These are phyloP conservation scores for Stachybotrys chartarum DNA, from an alignment of 2,329 filamentous ascomycete species.

Conservation along the genomic window DNA sequence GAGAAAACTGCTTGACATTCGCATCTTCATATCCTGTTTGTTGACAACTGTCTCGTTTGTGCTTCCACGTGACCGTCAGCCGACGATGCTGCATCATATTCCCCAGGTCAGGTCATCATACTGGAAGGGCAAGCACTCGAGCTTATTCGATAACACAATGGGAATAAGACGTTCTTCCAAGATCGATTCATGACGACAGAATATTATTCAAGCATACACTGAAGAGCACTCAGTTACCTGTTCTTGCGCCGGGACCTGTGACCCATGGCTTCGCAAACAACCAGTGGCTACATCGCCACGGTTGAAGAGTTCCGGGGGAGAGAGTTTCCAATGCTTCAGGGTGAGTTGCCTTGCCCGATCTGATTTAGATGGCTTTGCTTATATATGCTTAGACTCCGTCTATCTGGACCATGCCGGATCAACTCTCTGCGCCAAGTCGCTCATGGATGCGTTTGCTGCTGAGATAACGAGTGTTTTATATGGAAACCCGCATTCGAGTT, in stretches of 20 bases:
- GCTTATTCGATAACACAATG: not conserved
- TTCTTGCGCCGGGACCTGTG: no score
- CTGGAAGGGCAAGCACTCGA: not conserved
- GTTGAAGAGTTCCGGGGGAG: conserved; percentile 51
- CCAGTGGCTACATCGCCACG: conserved; percentile 43
- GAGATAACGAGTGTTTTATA: conserved; percentile 75
- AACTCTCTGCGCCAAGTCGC: conserved; percentile 72
- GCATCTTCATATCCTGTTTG: not conserved
- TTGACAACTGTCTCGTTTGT: no score
- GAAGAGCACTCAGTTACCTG: no score
- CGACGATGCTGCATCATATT: not conserved
- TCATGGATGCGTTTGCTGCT: conserved; percentile 71
- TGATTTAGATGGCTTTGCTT: not conserved
- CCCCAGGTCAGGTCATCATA: not conserved
- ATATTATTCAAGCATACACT: no score
- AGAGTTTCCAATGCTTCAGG: conserved; percentile 66
- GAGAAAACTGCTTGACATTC: no score
- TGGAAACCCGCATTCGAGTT: conserved; percentile 88
- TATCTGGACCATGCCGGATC: conserved; percentile 97
- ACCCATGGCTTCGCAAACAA: not conserved
- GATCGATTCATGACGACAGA: no score
- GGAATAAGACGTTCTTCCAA: no score
- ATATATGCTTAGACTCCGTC: conserved; percentile 46
- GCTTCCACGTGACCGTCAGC: not conserved
- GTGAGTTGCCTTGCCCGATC: conserved; percentile 28